Evolutionary conservation across 352 stramenopile genomes (phyloP).

Genomic region (Phytophthora sansomeana): DNA sequence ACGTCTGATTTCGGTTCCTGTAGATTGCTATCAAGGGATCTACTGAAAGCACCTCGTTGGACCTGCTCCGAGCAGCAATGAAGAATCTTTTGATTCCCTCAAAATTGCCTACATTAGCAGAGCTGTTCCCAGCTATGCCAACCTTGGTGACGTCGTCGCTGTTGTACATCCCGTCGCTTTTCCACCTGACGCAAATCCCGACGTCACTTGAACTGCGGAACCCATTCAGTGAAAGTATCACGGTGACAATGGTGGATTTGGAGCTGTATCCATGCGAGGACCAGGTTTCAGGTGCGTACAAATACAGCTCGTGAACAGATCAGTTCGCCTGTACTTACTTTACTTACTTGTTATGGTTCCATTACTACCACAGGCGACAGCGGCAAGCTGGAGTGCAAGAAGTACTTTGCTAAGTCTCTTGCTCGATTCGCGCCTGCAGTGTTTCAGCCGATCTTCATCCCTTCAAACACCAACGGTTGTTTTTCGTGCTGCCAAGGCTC

Average conservation of each 20-base stretch:
- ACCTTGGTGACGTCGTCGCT: slow-evolving; percentile 80
- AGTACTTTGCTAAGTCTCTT: slow-evolving; percentile 72
- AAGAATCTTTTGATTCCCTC: slow-evolving; percentile 61
- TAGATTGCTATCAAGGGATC: slow-evolving; percentile 79
- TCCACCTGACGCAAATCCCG: slow-evolving; percentile 74
- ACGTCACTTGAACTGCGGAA: slow-evolving; percentile 82
- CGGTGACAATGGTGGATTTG: slow-evolving; percentile 68
- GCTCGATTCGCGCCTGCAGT: slow-evolving; percentile 69
- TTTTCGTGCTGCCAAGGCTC: slow-evolving; percentile 82
- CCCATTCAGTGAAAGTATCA: slow-evolving; percentile 84
- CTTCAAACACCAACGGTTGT: slow-evolving; percentile 66
- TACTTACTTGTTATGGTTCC: neutral
- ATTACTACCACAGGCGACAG: slow-evolving; percentile 36
- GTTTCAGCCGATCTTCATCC: slow-evolving; percentile 80
- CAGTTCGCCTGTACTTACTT: neutral
- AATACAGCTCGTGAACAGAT: neutral
- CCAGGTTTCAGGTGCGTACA: slow-evolving; percentile 56
- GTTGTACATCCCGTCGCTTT: slow-evolving; percentile 77
- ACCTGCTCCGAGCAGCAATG: slow-evolving; percentile 75
- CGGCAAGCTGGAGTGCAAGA: slow-evolving; percentile 62
- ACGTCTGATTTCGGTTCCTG: neutral
- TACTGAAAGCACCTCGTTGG: slow-evolving; percentile 55
- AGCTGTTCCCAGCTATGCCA: slow-evolving; percentile 74
- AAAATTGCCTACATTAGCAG: slow-evolving; percentile 57
- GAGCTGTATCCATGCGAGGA: slow-evolving; percentile 81